These are phyloP conservation scores for Primulina huaijiensis DNA, from an alignment of 257 asterid genomes.

Conservation along the genomic window DNA sequence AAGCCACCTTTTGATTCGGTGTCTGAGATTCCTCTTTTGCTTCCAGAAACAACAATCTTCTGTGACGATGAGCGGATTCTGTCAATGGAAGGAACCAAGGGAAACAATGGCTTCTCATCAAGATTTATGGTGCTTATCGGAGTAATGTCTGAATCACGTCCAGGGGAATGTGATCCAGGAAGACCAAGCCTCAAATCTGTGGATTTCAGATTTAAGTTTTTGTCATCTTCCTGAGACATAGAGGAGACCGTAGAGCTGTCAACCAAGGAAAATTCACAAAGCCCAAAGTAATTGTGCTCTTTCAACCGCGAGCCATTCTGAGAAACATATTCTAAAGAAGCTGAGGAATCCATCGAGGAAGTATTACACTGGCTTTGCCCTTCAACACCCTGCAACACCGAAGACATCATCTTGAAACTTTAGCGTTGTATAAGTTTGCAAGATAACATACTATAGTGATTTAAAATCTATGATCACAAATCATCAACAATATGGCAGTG, in stretches of 20 bases:
- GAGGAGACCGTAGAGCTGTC: constrained; percentile 51
- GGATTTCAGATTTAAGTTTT: constrained; percentile 60
- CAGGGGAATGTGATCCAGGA: constrained; percentile 87
- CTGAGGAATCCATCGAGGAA: constrained; percentile 50
- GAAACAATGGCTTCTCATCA: constrained; percentile 72
- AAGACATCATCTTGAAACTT: constrained; percentile 39
- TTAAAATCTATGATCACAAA: neutral
- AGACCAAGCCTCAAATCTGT: constrained; percentile 88
- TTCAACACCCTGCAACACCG: constrained; percentile 44
- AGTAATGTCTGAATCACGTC: constrained; percentile 44
- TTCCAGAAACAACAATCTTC: constrained; percentile 59
- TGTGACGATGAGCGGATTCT: constrained; percentile 46
- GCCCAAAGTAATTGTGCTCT: constrained; percentile 71
- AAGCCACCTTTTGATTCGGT: constrained; percentile 44
- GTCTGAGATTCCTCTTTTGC: constrained; percentile 70
- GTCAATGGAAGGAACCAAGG: constrained; percentile 62
- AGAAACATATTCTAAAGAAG: constrained; percentile 43
- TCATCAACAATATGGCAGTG: neutral
- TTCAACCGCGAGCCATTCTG: constrained; percentile 39
- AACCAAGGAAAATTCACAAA: constrained; percentile 67
- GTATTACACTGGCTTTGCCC: constrained; percentile 46
- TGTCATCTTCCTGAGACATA: constrained; percentile 37
- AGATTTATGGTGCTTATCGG: constrained; percentile 36
- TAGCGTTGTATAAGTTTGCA: constrained; percentile 27
- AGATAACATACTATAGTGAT: neutral